Conservation (phyloP, 352 stramenopile genomes). For the Phytophthora lateralis region DNA sequence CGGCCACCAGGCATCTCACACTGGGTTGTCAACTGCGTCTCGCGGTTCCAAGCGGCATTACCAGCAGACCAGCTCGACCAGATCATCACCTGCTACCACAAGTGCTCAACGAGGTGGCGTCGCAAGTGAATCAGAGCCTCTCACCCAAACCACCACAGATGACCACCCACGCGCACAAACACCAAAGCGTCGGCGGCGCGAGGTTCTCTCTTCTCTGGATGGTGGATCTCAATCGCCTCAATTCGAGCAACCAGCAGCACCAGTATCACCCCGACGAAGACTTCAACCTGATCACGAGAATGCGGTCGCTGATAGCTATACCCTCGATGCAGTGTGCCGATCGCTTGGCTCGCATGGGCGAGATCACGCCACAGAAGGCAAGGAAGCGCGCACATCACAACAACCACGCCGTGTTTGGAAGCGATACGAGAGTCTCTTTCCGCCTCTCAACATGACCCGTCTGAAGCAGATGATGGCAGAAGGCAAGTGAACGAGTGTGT, state of each 20-base stretch:
- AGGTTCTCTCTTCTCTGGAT: conserved; percentile 7
- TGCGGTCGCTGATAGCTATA: conserved; percentile 11
- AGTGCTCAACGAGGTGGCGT: conserved; percentile 1
- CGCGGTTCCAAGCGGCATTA: conserved; percentile 22
- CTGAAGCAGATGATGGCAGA: conserved; percentile 43
- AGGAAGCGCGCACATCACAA: conserved; percentile 2
- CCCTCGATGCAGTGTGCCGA: conserved; percentile 24
- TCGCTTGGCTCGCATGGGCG: conserved; percentile 17
- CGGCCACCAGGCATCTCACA: background rate
- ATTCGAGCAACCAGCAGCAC: conserved; percentile 16
- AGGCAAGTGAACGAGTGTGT: conserved; percentile 2
- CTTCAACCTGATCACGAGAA: conserved; percentile 8
- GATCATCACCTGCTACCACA: background rate
- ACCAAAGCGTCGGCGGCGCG: conserved; percentile 24
- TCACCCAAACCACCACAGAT: conserved; percentile 1
- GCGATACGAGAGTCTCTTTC: conserved; percentile 49
- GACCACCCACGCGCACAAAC: background rate
- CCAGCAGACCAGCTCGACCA: background rate
- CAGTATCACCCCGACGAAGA: background rate
- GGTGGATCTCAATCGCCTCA: conserved; percentile 25
- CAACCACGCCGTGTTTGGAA: conserved; percentile 41
- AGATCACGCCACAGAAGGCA: conserved; percentile 2
- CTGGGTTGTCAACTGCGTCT: conserved; percentile 12
- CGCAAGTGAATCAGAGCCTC: background rate
- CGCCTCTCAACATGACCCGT: conserved; percentile 44